phyloP scores from a whole-genome alignment of 2,329 filamentous ascomycete genomes.

The Curvularia sp. region DNA sequence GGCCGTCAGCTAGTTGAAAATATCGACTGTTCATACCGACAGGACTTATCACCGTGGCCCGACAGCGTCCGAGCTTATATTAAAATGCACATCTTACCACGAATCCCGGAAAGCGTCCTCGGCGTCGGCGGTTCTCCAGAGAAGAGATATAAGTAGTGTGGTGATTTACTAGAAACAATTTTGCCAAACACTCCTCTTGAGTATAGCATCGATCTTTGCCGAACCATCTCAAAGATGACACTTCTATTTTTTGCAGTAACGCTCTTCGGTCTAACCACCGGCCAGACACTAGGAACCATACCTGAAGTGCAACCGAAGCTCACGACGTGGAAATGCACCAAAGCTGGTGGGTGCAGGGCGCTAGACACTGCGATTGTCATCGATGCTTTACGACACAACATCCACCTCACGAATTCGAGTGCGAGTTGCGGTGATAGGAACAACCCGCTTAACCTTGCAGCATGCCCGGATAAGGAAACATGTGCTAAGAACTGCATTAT shows the following conservation, averaged over 20 bases:
- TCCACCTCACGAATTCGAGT: constrained; percentile 50
- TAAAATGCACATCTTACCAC: not conserved
- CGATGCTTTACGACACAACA: constrained; percentile 57
- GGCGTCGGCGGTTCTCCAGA: not conserved
- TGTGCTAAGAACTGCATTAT: constrained; percentile 65
- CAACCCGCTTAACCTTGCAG: constrained; percentile 48
- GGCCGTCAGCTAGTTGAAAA: not conserved
- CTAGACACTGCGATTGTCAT: constrained; percentile 61
- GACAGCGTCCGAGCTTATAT: not conserved
- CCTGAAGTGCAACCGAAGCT: constrained; percentile 61
- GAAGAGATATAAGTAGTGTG: not conserved
- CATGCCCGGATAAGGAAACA: constrained; percentile 58
- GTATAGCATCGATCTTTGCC: not conserved
- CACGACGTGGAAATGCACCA: constrained; percentile 62
- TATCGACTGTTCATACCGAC: not conserved
- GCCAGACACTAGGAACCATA: constrained; percentile 41
- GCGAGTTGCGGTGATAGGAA: constrained; percentile 46
- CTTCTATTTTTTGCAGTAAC: constrained; percentile 31
- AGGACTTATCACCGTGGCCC: not conserved
- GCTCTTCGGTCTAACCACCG: constrained; percentile 36
- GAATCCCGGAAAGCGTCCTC: not conserved
- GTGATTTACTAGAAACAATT: not conserved
- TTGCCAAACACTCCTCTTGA: not conserved
- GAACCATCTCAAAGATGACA: not conserved
- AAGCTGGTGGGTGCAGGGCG: constrained; percentile 57